phyloP scores from a whole-genome alignment of 106 monocot species.

The Posidonia australis region DNA sequence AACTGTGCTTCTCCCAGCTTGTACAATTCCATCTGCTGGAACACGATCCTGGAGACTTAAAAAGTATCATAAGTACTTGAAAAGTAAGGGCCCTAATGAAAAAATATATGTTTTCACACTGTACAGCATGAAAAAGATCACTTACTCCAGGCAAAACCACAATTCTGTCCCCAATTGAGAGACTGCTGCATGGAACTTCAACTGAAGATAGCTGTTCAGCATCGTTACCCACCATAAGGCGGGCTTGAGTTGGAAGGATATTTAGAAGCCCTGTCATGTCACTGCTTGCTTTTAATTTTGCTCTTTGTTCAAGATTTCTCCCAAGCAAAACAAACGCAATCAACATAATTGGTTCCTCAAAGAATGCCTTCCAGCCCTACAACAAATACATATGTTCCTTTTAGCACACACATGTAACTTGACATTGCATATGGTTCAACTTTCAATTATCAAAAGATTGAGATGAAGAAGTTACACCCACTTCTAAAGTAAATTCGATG shows the following conservation, averaged over 20 bases:
- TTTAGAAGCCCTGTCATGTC: slow-evolving; percentile 96
- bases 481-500: too few relatives aligned
- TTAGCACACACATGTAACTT: background rate
- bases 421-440: too few relatives aligned
- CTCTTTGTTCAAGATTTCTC: slow-evolving; percentile 96
- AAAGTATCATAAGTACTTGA: background rate
- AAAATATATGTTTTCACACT: background rate
- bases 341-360: slow-evolving; percentile 99
- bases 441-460: too few relatives aligned
- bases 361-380: slow-evolving; percentile 98
- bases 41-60: slow-evolving; percentile 64
- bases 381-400: background rate
- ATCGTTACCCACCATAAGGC: slow-evolving; percentile 50
- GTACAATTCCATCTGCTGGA: slow-evolving; percentile 93
- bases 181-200: slow-evolving; percentile 82
- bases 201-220: slow-evolving; percentile 33
- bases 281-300: slow-evolving; percentile 96
- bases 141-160: slow-evolving; percentile 90
- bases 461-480: too few relatives aligned
- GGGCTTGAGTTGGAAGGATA: slow-evolving; percentile 90
- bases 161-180: slow-evolving; percentile 75
- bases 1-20: slow-evolving; percentile 87
- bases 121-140: background rate
- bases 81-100: background rate
- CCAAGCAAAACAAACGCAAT: slow-evolving; percentile 97